Evolutionary conservation across 176 grass and related monocot genomes (phyloP), one percentile per base, ranked within the genome.

Genomic region (Musa troglodytarum): DNA sequence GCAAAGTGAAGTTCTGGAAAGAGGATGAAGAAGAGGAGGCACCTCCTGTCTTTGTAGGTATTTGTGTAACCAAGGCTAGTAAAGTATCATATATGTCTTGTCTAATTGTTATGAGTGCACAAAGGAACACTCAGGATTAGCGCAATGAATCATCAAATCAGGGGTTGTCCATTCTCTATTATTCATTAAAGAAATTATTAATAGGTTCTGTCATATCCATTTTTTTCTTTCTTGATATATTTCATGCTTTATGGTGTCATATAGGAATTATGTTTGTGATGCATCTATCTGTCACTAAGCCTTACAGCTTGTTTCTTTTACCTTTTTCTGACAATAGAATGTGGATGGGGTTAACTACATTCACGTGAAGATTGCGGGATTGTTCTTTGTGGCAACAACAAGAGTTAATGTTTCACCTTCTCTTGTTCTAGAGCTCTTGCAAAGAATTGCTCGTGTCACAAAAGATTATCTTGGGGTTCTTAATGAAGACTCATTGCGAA

Each of bases 1-100:
- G 91, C 49, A 99, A 99, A 90, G 96, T 99, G 62, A 99, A 99
- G 82, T 99, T 99, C 88, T 95, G 96, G 96, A 99, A 99, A 68
- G 91, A 92, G 54, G 96, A 99, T 52, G 91, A 99, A 90, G 85
- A 85, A 63, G 96, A 92, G 88, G 91, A 99, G 84, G 96, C 96
- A 72, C 96, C 96, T 11, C 96, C 91, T 62, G 91, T 99, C 58
- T 99, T 99, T 77, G 96, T 99, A 94, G 23, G 88, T 74, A 83
- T 82, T 75, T 70, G 11, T 16, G 24, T 22, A 65, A 55, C 7
- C 21, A 73, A 64, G 54, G 28, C 69, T 80, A 80, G 1, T 70
- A 10, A 9, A 64, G 16, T 24, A 24, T 21, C 22, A 50, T 53
- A 52, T 49, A 43, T 43, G 34, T 4, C n/a, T 79, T 10, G 55